Evolutionary conservation across 2,329 filamentous ascomycete species (phyloP), one percentile per base, ranked within the genome.

Genomic region (Neonectria ditissima): DNA sequence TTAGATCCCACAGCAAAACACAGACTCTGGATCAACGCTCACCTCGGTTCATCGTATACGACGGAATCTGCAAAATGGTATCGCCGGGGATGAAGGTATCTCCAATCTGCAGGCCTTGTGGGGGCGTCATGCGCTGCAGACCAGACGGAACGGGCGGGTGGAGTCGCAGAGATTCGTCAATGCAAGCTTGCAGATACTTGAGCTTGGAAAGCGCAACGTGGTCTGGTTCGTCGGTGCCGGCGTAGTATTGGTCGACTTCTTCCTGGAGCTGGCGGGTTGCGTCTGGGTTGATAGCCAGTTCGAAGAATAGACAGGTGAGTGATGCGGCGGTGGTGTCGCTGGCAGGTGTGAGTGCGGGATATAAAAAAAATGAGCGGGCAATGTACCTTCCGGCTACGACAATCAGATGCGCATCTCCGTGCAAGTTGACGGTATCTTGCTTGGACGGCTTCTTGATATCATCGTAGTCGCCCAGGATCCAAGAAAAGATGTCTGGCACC

Each of bases 321-420:
- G 63, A 50, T 13, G 67, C 51, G 0, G 68, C 65, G 1, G 68
- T 70, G 0, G 68, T 70, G 6, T 70, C 67, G 34, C 68, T 69
- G 55, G 30, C 30, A 22, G 20, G 9, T 4, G 22, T 62, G 41
- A 57, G 39, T 2, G n/a, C 3, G 11, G 4, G 16, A 4, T 3
- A 4, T 11, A 14, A 24, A 32, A 51, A 13, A 1, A 10, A 39
- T 24, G 18, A 34, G 18, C 22, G n/a, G n/a, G 14, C 26, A 9
- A 14, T 20, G 16, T 34, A 54, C 48, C 57, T 54, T 32, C 58
- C 58, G 11, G 51, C 58, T 8, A 60, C 34, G 5, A 55, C 34
- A 16, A 60, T 50, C 4, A 60, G 20, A 11, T 39, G 30, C 3
- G 41, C 18, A 8, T 60, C 57, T 13, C 44, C 57, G 6, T 55